Percentiles rank a stretch among this genome's conserved stretches.
phyloP scores from a whole-genome alignment of 1,139 yeast genomes.

The Yarrowia galli region DNA sequence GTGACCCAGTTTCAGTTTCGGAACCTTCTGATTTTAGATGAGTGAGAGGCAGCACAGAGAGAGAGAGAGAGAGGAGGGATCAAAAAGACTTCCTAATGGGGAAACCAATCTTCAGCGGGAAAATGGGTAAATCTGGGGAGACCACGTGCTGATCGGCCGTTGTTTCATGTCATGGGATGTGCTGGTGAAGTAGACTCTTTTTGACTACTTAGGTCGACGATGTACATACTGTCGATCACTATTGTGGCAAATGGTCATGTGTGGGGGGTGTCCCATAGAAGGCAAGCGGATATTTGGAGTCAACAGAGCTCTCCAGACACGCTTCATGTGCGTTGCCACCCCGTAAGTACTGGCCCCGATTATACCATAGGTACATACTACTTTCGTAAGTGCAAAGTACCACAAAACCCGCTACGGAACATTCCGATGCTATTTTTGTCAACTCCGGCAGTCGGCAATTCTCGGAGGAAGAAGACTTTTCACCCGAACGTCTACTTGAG shows the following conservation, averaged over 20 bases:
- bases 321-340: too few relatives aligned
- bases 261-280: not conserved
- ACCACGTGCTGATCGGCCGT: constrained; percentile 25
- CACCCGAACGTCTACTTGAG: not conserved
- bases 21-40: constrained; percentile 4
- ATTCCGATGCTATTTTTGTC: too few relatives aligned
- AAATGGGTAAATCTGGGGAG: not conserved
- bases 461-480: not conserved
- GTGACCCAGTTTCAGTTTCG: not conserved
- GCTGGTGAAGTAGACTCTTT: not conserved
- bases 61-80: not conserved
- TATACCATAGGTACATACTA: too few relatives aligned
- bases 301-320: too few relatives aligned
- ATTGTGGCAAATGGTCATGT: not conserved
- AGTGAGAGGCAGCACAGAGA: too few relatives aligned
- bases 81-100: constrained; percentile 4
- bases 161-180: not conserved
- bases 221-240: constrained; percentile 4
- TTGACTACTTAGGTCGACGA: not conserved
- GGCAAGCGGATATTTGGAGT: not conserved
- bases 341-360: too few relatives aligned
- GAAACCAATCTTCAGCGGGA: constrained; percentile 16
- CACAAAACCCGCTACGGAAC: too few relatives aligned
- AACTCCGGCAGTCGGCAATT: not conserved
- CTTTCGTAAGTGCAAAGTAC: too few relatives aligned